phyloP scores from a whole-genome alignment of 345 rosid genomes.

The Dipteronia sinensis region DNA sequence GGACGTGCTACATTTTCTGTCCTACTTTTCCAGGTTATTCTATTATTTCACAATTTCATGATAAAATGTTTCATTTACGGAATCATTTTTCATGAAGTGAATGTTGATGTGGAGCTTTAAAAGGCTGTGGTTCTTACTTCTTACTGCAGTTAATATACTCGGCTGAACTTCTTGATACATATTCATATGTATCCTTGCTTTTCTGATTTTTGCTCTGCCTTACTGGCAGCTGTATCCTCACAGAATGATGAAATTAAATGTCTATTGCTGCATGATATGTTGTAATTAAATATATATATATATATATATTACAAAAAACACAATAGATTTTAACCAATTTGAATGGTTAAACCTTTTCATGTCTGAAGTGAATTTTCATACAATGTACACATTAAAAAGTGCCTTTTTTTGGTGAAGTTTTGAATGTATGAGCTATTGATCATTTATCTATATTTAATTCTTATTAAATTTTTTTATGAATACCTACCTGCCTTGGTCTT shows the following conservation, averaged over 20 bases:
- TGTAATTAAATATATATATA: constrained; percentile 9
- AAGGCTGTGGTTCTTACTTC: constrained; percentile 17
- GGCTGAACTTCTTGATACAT: constrained; percentile 14
- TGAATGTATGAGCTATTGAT: neutral
- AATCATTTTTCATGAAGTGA: constrained; percentile 8
- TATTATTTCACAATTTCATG: neutral
- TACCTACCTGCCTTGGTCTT: neutral
- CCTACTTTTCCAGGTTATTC: constrained; percentile 88
- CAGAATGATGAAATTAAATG: constrained; percentile 14
- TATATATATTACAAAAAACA: no score
- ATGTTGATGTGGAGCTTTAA: neutral
- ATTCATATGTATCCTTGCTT: constrained; percentile 8
- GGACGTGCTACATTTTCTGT: constrained; percentile 99
- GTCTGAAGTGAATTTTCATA: constrained; percentile 1
- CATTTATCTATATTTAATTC: neutral
- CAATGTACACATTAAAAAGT: neutral
- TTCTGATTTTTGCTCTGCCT: constrained; percentile 1
- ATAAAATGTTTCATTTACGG: neutral
- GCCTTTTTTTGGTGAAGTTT: neutral
- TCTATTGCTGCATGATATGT: constrained; percentile 9
- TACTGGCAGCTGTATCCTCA: constrained; percentile 2
- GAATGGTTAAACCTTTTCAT: neutral
- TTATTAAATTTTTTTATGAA: neutral
- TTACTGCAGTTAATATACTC: constrained; percentile 9
- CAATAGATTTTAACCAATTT: neutral